phyloP scores from a whole-genome alignment of 495 filamentous ascomycete genomes.

The Penicillium nucicola region DNA sequence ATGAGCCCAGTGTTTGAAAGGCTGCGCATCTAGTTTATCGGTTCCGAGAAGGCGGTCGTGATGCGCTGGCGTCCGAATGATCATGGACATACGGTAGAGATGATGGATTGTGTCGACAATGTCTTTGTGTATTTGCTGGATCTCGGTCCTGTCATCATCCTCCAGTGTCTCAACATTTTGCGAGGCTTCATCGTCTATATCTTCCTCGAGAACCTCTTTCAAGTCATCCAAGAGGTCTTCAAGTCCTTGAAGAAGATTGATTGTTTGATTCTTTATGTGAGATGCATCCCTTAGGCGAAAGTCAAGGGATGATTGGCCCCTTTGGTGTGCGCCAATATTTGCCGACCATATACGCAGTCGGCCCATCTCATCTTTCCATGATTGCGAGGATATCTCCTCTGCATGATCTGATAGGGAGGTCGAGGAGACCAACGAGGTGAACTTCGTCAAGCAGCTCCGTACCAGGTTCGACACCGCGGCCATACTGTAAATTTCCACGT shows the following conservation, averaged over 20 bases:
- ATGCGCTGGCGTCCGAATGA: neutral
- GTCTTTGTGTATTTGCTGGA: neutral
- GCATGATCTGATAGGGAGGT: neutral
- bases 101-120: neutral
- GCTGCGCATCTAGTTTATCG: neutral
- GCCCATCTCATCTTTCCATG: conserved; percentile 32
- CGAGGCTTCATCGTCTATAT: neutral
- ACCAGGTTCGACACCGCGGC: too few relatives aligned
- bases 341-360: conserved; percentile 44
- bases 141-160: neutral
- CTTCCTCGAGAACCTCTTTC: neutral
- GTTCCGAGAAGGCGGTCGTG: neutral
- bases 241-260: neutral
- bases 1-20: neutral
- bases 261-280: conserved; percentile 30
- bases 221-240: neutral
- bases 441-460: too few relatives aligned
- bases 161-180: too few relatives aligned
- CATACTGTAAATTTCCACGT: too few relatives aligned
- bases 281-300: conserved; percentile 47
- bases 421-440: neutral
- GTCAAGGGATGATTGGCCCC: conserved; percentile 40
- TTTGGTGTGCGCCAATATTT: conserved; percentile 45
- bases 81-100: neutral
- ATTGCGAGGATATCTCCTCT: conserved; percentile 4